Base-by-base conservation (phyloP, 331 rosid genomes). In the Pyrus hybrid region DNA sequence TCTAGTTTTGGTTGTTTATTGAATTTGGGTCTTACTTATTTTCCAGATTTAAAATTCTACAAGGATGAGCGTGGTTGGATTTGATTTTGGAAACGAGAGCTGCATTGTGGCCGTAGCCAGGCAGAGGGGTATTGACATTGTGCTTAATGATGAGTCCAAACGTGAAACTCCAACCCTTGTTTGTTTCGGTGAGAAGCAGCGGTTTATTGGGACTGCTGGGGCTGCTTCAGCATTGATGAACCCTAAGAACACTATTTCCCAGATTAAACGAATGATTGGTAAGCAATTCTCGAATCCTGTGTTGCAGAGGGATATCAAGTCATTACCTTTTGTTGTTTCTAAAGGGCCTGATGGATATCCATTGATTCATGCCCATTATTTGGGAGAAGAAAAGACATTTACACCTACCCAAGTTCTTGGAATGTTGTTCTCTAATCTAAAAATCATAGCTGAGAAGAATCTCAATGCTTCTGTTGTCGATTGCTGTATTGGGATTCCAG, bases 51-150 rank as follows among this genome's bases (percentile, higher is more conserved):
- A 68, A 41, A 35, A 43, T 53, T 58, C 30, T 28, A 69, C 80
- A 47, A 89, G 85, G 72, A 94, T 94, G 99, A 94, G 99, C 41
- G 96, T 94, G 72, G 99, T 94, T 6, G 99, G 99, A 62, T 94
- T 94, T 84, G 98, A 94, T 84, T 84, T 94, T 10, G 98, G 98
- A 62, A 94, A 91, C 7, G 98, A 94, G 86, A 94, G 96, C 79
- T 83, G 99, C 88, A 90, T 94, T 78, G 97, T 94, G 43, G 99
- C 97, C 3, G 99, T 94, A 60, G 99, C 96, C 4, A 90, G 97
- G 83, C 99, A 92, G 79, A 89, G 97, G 37, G 98, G 97, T 60
- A 92, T 94, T 37, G 99, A 92, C 81, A 96, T 94, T 22, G 96
- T 94, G 62, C 95, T 94, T 68, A 94, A 94, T 30, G 99, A 94